Base-by-base conservation (phyloP, 805 yeast genomes). In the Pichia gijzeniarum region DNA sequence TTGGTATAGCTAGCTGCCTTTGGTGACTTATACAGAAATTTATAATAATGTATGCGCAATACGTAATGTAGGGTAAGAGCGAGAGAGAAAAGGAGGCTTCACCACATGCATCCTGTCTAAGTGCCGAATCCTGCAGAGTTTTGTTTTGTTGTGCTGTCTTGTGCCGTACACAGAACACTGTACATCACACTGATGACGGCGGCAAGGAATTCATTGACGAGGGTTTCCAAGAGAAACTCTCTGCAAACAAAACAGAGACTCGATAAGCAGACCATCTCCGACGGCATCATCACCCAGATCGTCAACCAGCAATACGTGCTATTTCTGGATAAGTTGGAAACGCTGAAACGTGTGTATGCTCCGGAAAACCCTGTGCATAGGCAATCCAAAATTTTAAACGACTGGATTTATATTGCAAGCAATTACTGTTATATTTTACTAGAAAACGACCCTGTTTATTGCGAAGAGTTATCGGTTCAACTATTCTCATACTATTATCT, bases 371-470 rank as follows among this genome's bases (percentile, higher is more conserved):
- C 10, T 9, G n/a, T n/a, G 1, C 25, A 40, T 14, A 33, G 25
- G 7, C 5, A 27, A 10, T 7, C 20, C 3, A 45, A 45, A 19
- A 37, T 45, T 7, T 7, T 38, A 3, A 45, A 41, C 30, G 48
- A 45, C 20, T 45, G 48, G 48, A 41, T 45, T 6, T 45, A 45
- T 30, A 41, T 46, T 18, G 45, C 45, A 16, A 41, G 45, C 20
- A 41, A 7, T 27, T 41, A 41, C 19, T 45, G 45, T 18, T 40
- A 40, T 20, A 28, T 45, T 5, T 30, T 45, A 28, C 37, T 20
- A 20, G 39, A 41, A 7, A 41, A 40, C 14, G 45, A 46, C 38
- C 16, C 38, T 6, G 45, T 33, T 10, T 34, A 28, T 17, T 41
- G 45, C 19, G 48, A 41, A 14, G 48, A 46, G 27, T 6, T 46